These are phyloP conservation scores for Nannizziopsis barbatae DNA, from an alignment of 2,329 filamentous ascomycete species.

Conservation along the genomic window DNA sequence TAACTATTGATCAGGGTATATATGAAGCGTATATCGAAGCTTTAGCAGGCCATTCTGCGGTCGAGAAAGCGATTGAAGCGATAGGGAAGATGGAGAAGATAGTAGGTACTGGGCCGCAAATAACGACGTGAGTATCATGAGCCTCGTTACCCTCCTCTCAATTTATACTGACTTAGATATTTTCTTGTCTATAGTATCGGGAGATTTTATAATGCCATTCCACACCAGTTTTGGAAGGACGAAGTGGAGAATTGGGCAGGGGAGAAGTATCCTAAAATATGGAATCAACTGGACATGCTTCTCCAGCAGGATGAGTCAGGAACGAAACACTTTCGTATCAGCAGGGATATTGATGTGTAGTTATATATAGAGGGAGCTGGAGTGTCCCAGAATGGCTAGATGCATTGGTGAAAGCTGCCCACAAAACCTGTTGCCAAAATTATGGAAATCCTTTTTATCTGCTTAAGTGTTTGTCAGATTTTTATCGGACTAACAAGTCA, in stretches of 20 bases:
- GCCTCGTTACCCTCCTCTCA: not conserved
- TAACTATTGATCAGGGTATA: conserved; percentile 62
- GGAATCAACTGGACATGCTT: conserved; percentile 51
- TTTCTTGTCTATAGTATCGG: conserved; percentile 48
- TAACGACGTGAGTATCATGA: conserved; percentile 52
- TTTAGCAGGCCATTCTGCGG: conserved; percentile 58
- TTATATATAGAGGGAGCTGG: not conserved
- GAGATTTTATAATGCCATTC: conserved; percentile 63
- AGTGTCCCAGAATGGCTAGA: too few species aligned
- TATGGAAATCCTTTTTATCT: too few species aligned
- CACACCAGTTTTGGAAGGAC: conserved; percentile 52
- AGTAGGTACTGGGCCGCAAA: conserved; percentile 56
- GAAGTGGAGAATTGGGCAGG: conserved; percentile 65
- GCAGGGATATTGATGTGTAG: conserved; percentile 11
- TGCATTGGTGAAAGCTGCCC: too few species aligned
- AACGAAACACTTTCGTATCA: conserved; percentile 13
- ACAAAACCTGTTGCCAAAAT: too few species aligned
- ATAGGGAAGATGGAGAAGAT: conserved; percentile 56
- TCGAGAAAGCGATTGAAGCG: conserved; percentile 58
- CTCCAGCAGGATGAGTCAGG: conserved; percentile 12
- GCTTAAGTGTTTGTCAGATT: too few species aligned
- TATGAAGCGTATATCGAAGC: conserved; percentile 69
- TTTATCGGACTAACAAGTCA: too few species aligned
- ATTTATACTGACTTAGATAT: not conserved
- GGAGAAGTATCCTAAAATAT: conserved; percentile 54